A percentile compares a stretch with the other conserved stretches of the same genome.
These are phyloP conservation scores for Fragilariopsis cylindrus DNA, from an alignment of 108 stramenopile genomes.

Conservation along the genomic window DNA sequence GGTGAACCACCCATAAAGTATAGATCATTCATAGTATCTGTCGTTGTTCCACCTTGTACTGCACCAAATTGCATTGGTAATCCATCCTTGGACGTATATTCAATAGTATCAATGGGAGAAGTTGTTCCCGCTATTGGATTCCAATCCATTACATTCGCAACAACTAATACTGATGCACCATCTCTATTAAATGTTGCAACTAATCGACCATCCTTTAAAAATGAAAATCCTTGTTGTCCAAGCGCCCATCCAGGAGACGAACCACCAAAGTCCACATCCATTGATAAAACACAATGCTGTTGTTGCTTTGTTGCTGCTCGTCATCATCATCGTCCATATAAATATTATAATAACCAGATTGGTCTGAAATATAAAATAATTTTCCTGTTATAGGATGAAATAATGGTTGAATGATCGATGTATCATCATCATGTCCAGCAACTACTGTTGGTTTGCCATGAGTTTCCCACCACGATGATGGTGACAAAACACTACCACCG, in stretches of 20 bases:
- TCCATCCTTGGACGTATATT: conserved; percentile 36
- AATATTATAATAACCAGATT: conserved; percentile 73
- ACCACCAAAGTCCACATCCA: conserved; percentile 64
- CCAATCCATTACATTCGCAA: conserved; percentile 35
- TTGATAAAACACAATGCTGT: conserved; percentile 37
- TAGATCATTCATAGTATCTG: conserved; percentile 41
- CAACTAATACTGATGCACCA: conserved; percentile 47
- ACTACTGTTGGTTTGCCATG: conserved; percentile 31
- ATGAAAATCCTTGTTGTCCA: conserved; percentile 58
- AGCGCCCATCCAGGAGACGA: conserved; percentile 65
- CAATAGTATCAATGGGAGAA: conserved; percentile 22
- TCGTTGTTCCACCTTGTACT: conserved; percentile 20
- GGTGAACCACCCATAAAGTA: conserved; percentile 73
- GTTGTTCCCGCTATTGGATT: background rate
- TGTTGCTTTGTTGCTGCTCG: background rate
- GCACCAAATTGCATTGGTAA: conserved; percentile 65
- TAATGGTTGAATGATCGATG: conserved; percentile 62
- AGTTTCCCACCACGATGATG: background rate
- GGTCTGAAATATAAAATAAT: conserved; percentile 64
- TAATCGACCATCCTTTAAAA: conserved; percentile 58
- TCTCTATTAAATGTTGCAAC: conserved; percentile 52
- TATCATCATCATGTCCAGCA: conserved; percentile 60
- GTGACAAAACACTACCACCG: background rate
- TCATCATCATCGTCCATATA: conserved; percentile 25
- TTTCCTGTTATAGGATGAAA: conserved; percentile 62